Conservation (phyloP, 2,329 filamentous ascomycete species). For the Rachicladosporium sp. region DNA sequence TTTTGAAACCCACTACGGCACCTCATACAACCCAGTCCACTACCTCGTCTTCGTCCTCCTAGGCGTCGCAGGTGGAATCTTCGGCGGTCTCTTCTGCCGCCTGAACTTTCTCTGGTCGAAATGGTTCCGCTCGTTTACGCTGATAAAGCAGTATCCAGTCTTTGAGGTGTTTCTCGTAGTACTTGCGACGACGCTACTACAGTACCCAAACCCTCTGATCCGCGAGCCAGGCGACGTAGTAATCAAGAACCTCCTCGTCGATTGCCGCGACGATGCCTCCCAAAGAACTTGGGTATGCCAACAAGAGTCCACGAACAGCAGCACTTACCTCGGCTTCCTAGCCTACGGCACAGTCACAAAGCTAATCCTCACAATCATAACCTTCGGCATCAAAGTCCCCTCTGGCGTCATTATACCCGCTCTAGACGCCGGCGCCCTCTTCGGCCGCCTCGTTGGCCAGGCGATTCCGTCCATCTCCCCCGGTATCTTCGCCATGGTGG, state of each 20-base stretch:
- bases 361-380: slow-evolving; percentile 44
- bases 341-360: slow-evolving; percentile 43
- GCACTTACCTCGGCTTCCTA: slow-evolving; percentile 39
- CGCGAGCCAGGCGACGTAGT: slow-evolving; percentile 44
- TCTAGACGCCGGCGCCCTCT: slow-evolving; percentile 45
- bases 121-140: slow-evolving; percentile 38
- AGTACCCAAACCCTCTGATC: slow-evolving; percentile 45
- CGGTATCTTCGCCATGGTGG: slow-evolving; percentile 50
- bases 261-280: slow-evolving; percentile 32
- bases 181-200: slow-evolving; percentile 40
- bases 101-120: slow-evolving; percentile 46
- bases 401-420: slow-evolving; percentile 50
- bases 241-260: slow-evolving; percentile 45
- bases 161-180: slow-evolving; percentile 45
- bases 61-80: slow-evolving; percentile 44
- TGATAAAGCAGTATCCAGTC: slow-evolving; percentile 45
- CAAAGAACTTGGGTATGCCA: slow-evolving; percentile 37
- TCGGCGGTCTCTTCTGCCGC: slow-evolving; percentile 47
- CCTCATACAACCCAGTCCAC: slow-evolving; percentile 42
- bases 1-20: slow-evolving; percentile 48
- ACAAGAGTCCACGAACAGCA: slow-evolving; percentile 33
- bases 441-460: slow-evolving; percentile 43
- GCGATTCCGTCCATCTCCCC: slow-evolving; percentile 36
- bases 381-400: slow-evolving; percentile 49
- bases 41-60: slow-evolving; percentile 46